Base-by-base conservation (phyloP, 2,329 filamentous ascomycete genomes). In the Neofusicoccum sp. region DNA sequence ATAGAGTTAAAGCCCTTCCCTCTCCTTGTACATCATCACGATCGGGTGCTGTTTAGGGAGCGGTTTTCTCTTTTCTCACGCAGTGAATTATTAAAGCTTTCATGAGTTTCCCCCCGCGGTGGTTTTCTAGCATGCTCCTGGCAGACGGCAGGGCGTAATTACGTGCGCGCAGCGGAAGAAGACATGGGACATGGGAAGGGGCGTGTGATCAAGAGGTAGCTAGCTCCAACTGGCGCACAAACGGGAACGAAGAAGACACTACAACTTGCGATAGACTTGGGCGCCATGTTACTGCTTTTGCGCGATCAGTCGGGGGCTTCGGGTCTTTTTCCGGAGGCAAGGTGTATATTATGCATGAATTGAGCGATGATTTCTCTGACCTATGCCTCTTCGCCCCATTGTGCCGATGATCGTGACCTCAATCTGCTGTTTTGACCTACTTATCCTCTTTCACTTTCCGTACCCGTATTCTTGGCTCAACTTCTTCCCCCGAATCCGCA, bases 321-420 rank as follows among this genome's bases (percentile, higher is more conserved):
- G 26, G 26, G 14, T 41, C 36, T 30, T 54, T 20, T 41, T 31
- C 14, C 26, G 14, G 49, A 11, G 26, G 49, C 14, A 41, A 30
- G 36, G 49, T 54, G 49, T 54, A 41, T 54, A 54, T 20, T 54
- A 54, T 41, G 36, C 49, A 54, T 54, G 49, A 54, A 54, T 54
- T 41, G 36, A 40, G 49, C 49, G 26, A 54, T 54, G 36, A 33
- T 43, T 40, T n/a, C 36, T 40, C 36, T 40, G 2, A 16, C 1
- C 36, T 14, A 3, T 12, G 12, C 9, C 20, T 20, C 20, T 20
- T 20, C 20, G 20, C 20, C 20, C 1, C 20, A 20, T 20, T 20
- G 20, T 20, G 20, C 20, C 20, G 20, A 20, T 20, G 20, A 20
- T 20, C 2, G 20, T 20, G 1, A 20, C 20, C 20, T 20, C 12